Evolutionary conservation across 306 rosid species (phyloP), one percentile per base, ranked within the genome.

Genomic region (Psophocarpus tetragonolobus): DNA sequence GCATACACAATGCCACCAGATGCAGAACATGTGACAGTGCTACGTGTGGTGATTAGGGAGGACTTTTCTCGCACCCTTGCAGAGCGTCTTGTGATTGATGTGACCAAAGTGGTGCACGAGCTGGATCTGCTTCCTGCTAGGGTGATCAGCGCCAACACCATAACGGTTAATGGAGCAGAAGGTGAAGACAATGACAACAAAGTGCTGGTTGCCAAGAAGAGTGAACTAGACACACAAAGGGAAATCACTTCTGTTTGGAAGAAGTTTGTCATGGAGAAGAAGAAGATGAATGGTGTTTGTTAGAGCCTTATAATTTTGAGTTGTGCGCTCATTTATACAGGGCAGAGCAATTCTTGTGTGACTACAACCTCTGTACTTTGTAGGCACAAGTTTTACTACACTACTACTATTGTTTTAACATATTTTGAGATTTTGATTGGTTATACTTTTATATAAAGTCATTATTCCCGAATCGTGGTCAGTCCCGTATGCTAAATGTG

Each of bases 1-100:
- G 98, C 98, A 9, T 94, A 94, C 88, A 89, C 97, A 4, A 94
- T 94, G 98, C 96, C 98, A 0, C 87, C 98, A 0, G 90, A 94
- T 18, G 98, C 98, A 2, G 87, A 94, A 12, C 87, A 84, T n/a
- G 76, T 94, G 39, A 92, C 98, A 0, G 98, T 94, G 18, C 84
- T 94, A 1, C 92, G 96, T 0, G 96, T 92, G 2, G 97, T 94
- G 13, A 86, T 94, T 61, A 77, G 98, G 68, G 98, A 92, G 68
- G 98, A 94, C 84, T 92, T 94, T 8, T 89, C 97, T 0, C 91
- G 91, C 10, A 87, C 98, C 30, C 85, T 94, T 13, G 96, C 96
- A 0, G 98, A 94, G 87, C 96, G 96, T 66, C 91, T 92, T 0
- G 94, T 87, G 9, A 20, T 7, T 6, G 96, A 94, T 44, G 80